Conservation (phyloP, 192 early-diverging fungal species). For the Coemansia sp. region DNA sequence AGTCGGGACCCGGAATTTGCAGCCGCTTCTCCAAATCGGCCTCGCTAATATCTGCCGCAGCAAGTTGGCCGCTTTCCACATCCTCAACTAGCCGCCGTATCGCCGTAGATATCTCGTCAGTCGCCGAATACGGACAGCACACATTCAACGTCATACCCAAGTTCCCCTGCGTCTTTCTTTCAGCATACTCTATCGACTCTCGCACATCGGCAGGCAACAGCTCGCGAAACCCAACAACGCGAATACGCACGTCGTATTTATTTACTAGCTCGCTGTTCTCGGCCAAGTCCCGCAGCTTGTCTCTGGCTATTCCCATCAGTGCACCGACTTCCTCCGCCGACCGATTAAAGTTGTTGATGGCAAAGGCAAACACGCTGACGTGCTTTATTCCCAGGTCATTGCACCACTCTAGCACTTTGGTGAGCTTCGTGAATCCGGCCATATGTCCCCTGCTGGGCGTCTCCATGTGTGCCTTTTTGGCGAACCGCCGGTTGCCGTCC, state of each 20-base stretch:
- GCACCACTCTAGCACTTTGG: slow-evolving; percentile 88
- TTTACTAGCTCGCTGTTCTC: slow-evolving; percentile 71
- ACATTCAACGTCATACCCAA: slow-evolving; percentile 80
- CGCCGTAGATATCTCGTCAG: slow-evolving; percentile 87
- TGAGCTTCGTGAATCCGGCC: slow-evolving; percentile 76
- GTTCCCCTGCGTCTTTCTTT: slow-evolving; percentile 70
- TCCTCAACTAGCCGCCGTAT: slow-evolving; percentile 61
- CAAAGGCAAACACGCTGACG: slow-evolving; percentile 97
- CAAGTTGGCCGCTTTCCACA: slow-evolving; percentile 60
- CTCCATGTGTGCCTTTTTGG: slow-evolving; percentile 61
- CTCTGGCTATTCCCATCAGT: slow-evolving; percentile 80
- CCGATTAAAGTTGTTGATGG: slow-evolving; percentile 97
- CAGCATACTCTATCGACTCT: slow-evolving; percentile 62
- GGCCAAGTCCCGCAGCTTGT: slow-evolving; percentile 78
- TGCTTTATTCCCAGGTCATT: slow-evolving; percentile 81
- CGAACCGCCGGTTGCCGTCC: slow-evolving; percentile 97
- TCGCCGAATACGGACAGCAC: slow-evolving; percentile 90
- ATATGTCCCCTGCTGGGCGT: slow-evolving; percentile 72
- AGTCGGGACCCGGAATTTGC: slow-evolving; percentile 68
- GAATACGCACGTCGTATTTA: slow-evolving; percentile 73
- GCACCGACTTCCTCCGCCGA: slow-evolving; percentile 80
- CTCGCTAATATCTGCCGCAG: slow-evolving; percentile 61
- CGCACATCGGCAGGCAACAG: slow-evolving; percentile 71
- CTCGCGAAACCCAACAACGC: slow-evolving; percentile 76
- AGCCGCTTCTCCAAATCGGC: slow-evolving; percentile 56